phyloP scores from a whole-genome alignment of 2,329 filamentous ascomycete species.

The Leptographium procerum region DNA sequence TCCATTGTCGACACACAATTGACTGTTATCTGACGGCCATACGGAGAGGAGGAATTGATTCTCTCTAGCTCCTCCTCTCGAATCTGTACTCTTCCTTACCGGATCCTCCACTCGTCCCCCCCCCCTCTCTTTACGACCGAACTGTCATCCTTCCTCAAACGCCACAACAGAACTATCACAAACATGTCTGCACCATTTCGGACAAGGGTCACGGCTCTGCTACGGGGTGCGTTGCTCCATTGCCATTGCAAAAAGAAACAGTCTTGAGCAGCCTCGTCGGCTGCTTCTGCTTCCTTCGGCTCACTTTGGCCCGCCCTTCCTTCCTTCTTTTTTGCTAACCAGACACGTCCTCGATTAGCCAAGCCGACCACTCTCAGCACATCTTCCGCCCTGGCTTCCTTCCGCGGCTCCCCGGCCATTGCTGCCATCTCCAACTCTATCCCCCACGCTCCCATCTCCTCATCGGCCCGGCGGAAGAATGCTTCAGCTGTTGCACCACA shows the following conservation, averaged over 20 bases:
- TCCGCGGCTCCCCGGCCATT: slow-evolving; percentile 33
- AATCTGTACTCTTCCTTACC: background rate
- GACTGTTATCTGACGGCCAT: background rate
- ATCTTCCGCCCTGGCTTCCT: slow-evolving; percentile 45
- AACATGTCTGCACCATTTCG: slow-evolving; percentile 38
- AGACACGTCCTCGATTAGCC: slow-evolving; percentile 31
- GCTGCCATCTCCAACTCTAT: slow-evolving; percentile 33
- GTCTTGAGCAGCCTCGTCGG: background rate
- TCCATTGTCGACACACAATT: background rate
- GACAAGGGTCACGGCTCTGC: slow-evolving; percentile 39
- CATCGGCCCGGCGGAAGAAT: slow-evolving; percentile 52
- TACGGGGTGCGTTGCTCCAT: slow-evolving; percentile 34
- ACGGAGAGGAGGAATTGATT: background rate
- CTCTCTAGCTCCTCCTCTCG: background rate
- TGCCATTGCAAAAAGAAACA: background rate
- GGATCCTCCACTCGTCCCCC: background rate
- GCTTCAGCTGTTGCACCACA: slow-evolving; percentile 35
- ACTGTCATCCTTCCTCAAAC: slow-evolving; percentile 1
- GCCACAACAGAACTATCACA: slow-evolving; percentile 5
- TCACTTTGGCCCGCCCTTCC: no score
- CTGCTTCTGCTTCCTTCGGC: background rate
- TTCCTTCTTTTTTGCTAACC: background rate
- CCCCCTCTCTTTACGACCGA: background rate
- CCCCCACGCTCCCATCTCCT: slow-evolving; percentile 53
- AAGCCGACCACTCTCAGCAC: slow-evolving; percentile 38